Percentiles rank a stretch among this genome's conserved stretches.
These are phyloP conservation scores for Marasmius sp. DNA, from an alignment of 1,284 basidiomycete genomes.

Conservation along the genomic window DNA sequence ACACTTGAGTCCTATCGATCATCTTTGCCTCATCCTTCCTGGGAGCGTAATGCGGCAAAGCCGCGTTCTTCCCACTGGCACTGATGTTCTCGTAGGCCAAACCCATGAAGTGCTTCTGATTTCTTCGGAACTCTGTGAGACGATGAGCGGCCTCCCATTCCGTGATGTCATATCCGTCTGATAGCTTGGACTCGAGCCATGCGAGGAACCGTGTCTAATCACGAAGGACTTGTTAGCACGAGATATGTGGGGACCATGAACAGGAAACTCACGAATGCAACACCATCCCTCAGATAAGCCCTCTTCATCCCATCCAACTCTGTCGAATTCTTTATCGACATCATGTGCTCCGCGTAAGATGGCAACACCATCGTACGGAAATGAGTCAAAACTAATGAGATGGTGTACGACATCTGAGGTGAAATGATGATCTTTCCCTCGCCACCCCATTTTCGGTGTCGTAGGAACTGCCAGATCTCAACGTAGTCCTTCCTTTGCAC, in stretches of 20 bases:
- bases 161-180: slow-evolving; percentile 76
- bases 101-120: slow-evolving; percentile 80
- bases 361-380: slow-evolving; percentile 71
- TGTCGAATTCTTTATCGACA: slow-evolving; percentile 85
- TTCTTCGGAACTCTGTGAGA: slow-evolving; percentile 77
- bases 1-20: slow-evolving; percentile 81
- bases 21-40: slow-evolving; percentile 66
- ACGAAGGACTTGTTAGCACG: slow-evolving; percentile 19
- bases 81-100: slow-evolving; percentile 95
- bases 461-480: slow-evolving; percentile 80
- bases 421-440: slow-evolving; percentile 74
- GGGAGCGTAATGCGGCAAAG: slow-evolving; percentile 91
- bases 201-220: slow-evolving; percentile 74
- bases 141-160: slow-evolving; percentile 91
- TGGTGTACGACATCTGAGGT: slow-evolving; percentile 74
- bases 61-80: slow-evolving; percentile 88
- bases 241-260: slow-evolving; percentile 2
- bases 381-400: slow-evolving; percentile 77
- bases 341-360: slow-evolving; percentile 73
- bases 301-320: slow-evolving; percentile 83
- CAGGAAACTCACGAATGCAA: slow-evolving; percentile 71
- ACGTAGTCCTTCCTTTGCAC: slow-evolving; percentile 71
- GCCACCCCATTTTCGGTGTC: slow-evolving; percentile 66
- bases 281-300: slow-evolving; percentile 90
- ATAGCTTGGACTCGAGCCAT: slow-evolving; percentile 86